Evolutionary conservation across 2,329 filamentous ascomycete species (phyloP).

Genomic region (Colletotrichum tanaceti): DNA sequence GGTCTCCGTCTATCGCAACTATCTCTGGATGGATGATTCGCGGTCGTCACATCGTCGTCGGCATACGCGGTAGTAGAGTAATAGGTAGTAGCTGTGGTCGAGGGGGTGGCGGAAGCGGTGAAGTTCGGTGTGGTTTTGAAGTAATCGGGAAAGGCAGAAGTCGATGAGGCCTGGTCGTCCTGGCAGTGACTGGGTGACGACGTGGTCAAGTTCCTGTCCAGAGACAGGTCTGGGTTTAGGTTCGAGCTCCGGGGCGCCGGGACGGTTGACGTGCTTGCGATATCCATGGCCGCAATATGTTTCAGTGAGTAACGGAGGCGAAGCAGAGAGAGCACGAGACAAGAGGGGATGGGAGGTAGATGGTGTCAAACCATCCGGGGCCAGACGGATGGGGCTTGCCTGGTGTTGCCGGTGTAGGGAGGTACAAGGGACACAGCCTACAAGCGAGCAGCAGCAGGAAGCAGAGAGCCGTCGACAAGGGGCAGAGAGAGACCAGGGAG

Average conservation of each 20-base stretch:
- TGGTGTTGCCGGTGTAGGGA: constrained; percentile 8
- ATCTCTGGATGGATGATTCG: constrained; percentile 47
- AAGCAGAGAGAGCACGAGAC: constrained; percentile 15
- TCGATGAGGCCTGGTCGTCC: constrained; percentile 23
- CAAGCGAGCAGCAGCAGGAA: constrained; percentile 5
- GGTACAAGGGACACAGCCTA: constrained; percentile 25
- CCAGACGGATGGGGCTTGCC: constrained; percentile 3
- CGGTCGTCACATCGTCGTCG: constrained; percentile 34
- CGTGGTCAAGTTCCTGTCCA: constrained; percentile 4
- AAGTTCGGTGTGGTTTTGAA: constrained; percentile 38
- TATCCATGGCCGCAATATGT: constrained; percentile 38
- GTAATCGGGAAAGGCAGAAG: constrained; percentile 21
- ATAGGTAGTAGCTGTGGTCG: constrained; percentile 8
- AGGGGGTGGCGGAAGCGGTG: constrained; percentile 20
- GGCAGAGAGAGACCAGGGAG: neutral
- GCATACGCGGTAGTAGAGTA: constrained; percentile 4
- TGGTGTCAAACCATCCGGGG: constrained; percentile 37
- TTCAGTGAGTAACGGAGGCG: constrained; percentile 28
- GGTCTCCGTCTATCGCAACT: constrained; percentile 64
- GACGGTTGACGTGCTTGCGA: constrained; percentile 39
- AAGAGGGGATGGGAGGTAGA: neutral
- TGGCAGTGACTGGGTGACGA: constrained; percentile 36
- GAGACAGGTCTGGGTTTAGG: constrained; percentile 19
- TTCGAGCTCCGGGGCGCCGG: constrained; percentile 38
- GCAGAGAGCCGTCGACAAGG: neutral